These are phyloP conservation scores for Diaporthe citrichinensis DNA, from an alignment of 2,329 filamentous ascomycete genomes.

Conservation along the genomic window DNA sequence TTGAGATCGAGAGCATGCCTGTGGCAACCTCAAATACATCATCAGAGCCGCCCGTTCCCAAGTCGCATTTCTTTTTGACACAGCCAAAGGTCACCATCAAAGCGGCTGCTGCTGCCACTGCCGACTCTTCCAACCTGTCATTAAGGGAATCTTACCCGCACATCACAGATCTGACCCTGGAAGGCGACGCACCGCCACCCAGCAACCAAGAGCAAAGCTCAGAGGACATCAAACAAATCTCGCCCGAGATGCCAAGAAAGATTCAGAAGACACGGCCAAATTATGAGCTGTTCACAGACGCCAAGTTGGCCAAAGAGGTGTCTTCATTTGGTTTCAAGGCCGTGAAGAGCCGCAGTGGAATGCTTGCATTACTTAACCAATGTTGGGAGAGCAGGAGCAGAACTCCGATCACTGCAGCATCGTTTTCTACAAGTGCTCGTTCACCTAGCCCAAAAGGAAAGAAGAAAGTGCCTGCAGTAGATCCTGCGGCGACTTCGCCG, in stretches of 20 bases:
- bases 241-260: conserved; percentile 15
- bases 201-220: conserved; percentile 51
- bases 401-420: conserved; percentile 27
- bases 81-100: conserved; percentile 40
- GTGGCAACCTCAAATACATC: conserved; percentile 9
- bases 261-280: conserved; percentile 59
- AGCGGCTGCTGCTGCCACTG: not conserved
- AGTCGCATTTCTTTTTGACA: conserved; percentile 43
- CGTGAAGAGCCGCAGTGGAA: conserved; percentile 75
- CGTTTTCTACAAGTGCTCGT: conserved; percentile 44
- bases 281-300: conserved; percentile 73
- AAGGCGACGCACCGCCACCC: conserved; percentile 47
- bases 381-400: conserved; percentile 77
- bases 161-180: conserved; percentile 29
- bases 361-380: conserved; percentile 78
- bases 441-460: conserved; percentile 35
- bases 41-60: conserved; percentile 25
- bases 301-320: conserved; percentile 74
- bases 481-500: not conserved
- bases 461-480: conserved; percentile 39
- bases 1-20: conserved; percentile 32
- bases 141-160: conserved; percentile 1
- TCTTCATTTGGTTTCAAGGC: conserved; percentile 79
- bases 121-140: not conserved
- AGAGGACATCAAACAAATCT: conserved; percentile 42